Evolutionary conservation across 176 grass and related monocot genomes (phyloP).

Genomic region (Aegilops speltoides): DNA sequence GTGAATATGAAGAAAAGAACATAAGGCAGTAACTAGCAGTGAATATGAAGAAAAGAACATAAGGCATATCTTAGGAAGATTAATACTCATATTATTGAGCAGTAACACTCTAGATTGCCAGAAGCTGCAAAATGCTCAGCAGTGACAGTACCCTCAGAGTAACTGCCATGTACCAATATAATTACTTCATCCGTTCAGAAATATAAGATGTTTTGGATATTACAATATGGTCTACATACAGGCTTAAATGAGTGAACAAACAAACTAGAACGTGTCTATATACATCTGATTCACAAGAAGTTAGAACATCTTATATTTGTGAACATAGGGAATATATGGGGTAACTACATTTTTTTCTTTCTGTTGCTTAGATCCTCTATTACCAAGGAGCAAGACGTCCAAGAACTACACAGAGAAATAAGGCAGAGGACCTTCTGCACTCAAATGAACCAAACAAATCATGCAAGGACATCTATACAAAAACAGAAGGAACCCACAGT

Average conservation of each 20-base stretch:
- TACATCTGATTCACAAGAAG: too few relatives aligned
- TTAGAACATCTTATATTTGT: too few relatives aligned
- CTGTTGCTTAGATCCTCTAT: not conserved
- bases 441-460: not conserved
- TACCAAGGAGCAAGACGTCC: not conserved
- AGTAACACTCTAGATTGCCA: not conserved
- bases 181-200: not conserved
- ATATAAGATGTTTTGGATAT: too few relatives aligned
- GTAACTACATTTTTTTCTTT: not conserved
- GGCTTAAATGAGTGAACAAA: too few relatives aligned
- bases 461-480: not conserved
- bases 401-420: not conserved
- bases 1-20: not conserved
- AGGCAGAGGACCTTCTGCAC: not conserved
- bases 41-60: not conserved
- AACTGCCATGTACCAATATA: not conserved
- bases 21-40: not conserved
- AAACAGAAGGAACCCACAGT: not conserved
- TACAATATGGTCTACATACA: too few relatives aligned
- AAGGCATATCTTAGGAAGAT: not conserved
- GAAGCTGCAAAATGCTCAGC: conserved; percentile 7
- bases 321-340: not conserved
- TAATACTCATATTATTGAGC: not conserved
- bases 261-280: too few relatives aligned
- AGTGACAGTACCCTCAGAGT: not conserved